phyloP scores from a whole-genome alignment of 1,284 basidiomycete species.

The Rhodotorula sp. region DNA sequence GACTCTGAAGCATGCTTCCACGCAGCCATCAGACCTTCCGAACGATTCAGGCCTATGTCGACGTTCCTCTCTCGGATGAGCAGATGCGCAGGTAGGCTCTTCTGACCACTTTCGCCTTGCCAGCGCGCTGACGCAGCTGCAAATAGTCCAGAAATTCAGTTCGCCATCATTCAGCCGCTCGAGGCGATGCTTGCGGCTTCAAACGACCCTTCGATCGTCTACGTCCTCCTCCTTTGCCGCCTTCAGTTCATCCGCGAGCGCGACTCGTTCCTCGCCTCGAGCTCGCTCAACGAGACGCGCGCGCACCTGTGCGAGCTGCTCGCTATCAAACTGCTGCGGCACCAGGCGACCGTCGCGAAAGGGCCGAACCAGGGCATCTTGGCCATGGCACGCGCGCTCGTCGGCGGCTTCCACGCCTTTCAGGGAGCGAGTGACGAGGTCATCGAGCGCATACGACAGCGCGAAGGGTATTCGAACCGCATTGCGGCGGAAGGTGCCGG shows the following conservation, averaged over 20 bases:
- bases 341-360: slow-evolving; percentile 22
- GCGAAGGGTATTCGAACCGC: slow-evolving; percentile 31
- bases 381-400: slow-evolving; percentile 42
- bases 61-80: slow-evolving; percentile 35
- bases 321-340: slow-evolving; percentile 44
- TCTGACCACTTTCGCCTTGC: too few relatives aligned
- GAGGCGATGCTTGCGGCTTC: slow-evolving; percentile 16
- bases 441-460: slow-evolving; percentile 31
- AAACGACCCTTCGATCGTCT: slow-evolving; percentile 36
- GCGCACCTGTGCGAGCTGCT: slow-evolving; percentile 48
- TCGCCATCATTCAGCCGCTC: slow-evolving; percentile 30
- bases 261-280: slow-evolving; percentile 29
- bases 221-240: slow-evolving; percentile 40
- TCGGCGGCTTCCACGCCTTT: slow-evolving; percentile 44
- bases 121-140: background rate
- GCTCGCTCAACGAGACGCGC: slow-evolving; percentile 43
- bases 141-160: slow-evolving; percentile 27
- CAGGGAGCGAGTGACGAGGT: slow-evolving; percentile 45
- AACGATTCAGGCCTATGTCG: slow-evolving; percentile 25
- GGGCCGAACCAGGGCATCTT: slow-evolving; percentile 33
- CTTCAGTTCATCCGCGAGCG: slow-evolving; percentile 40
- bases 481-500: slow-evolving; percentile 29
- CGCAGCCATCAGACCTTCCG: slow-evolving; percentile 27
- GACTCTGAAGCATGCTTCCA: background rate
- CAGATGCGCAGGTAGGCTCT: slow-evolving; percentile 23